Percentiles rank a stretch among this genome's conserved stretches.
Conservation (phyloP, 352 stramenopile genomes). For the Pilasporangium apinafurcum region DNA sequence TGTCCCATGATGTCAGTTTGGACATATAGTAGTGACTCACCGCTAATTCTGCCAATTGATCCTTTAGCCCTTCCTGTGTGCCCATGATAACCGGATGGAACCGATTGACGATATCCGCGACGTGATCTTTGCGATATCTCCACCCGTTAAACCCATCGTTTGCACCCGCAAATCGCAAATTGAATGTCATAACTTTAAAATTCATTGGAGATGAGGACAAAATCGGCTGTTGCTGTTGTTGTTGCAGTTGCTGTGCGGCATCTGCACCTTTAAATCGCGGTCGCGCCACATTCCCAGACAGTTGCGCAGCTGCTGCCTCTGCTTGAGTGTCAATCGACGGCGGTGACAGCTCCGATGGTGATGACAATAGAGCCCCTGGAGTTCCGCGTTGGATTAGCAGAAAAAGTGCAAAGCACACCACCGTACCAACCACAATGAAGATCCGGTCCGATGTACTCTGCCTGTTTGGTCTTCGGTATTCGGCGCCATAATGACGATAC, state of each 20-base stretch:
- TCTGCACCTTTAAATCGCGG: conserved; percentile 34
- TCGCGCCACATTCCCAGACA: conserved; percentile 15
- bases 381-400: conserved; percentile 31
- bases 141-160: conserved; percentile 64
- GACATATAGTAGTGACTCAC: too few relatives aligned
- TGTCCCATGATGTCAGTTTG: background rate
- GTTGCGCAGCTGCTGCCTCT: conserved; percentile 14
- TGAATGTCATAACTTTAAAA: conserved; percentile 84
- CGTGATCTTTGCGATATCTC: conserved; percentile 63
- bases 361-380: too few relatives aligned
- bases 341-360: background rate
- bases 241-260: conserved; percentile 8
- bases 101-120: conserved; percentile 67
- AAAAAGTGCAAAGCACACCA: conserved; percentile 69
- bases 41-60: conserved; percentile 55
- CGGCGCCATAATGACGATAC: conserved; percentile 71
- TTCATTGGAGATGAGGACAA: conserved; percentile 30
- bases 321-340: conserved; percentile 28
- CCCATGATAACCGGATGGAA: conserved; percentile 70
- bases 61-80: conserved; percentile 68
- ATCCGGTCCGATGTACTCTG: conserved; percentile 36
- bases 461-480: conserved; percentile 21
- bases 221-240: too few relatives aligned
- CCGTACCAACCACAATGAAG: conserved; percentile 53
- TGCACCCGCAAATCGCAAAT: conserved; percentile 61